A percentile compares a stretch with the other conserved stretches of the same genome.
Evolutionary conservation across 306 rosid species (phyloP).

Genomic region (Oemleria cerasiformis): DNA sequence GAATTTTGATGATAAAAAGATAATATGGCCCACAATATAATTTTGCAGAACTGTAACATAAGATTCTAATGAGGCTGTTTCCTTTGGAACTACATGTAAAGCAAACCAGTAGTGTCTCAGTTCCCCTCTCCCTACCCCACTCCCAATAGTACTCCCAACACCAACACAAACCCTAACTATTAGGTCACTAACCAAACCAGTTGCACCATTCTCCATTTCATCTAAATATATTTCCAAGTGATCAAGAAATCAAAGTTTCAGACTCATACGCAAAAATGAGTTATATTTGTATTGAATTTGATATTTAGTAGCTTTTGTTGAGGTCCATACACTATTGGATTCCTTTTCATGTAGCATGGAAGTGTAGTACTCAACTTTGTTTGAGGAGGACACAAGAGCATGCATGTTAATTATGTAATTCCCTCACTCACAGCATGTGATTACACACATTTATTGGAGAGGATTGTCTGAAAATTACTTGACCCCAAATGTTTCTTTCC

Average conservation of each 20-base stretch:
- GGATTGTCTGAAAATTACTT: neutral
- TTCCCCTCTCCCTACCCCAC: neutral
- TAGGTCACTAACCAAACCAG: too few relatives aligned
- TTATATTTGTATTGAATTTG: too few relatives aligned
- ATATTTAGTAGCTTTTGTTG: too few relatives aligned
- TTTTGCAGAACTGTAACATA: conserved; percentile 39
- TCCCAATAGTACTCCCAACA: neutral
- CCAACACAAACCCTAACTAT: too few relatives aligned
- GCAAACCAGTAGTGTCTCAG: neutral
- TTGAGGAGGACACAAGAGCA: conserved; percentile 38
- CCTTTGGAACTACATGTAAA: conserved; percentile 46
- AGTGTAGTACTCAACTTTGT: conserved; percentile 37
- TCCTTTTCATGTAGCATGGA: neutral
- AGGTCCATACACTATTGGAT: too few relatives aligned
- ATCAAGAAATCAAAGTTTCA: too few relatives aligned
- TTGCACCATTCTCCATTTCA: neutral
- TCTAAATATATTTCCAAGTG: too few relatives aligned
- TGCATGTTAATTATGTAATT: conserved; percentile 18
- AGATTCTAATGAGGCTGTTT: conserved; percentile 75
- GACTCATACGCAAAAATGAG: too few relatives aligned
- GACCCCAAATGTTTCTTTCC: neutral
- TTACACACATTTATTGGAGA: conserved; percentile 5
- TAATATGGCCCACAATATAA: conserved; percentile 48
- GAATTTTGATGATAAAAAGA: neutral
- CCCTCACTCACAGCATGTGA: conserved; percentile 40